Conservation (phyloP, 164 flowering plant species). For the Magnolia changhungtana region DNA sequence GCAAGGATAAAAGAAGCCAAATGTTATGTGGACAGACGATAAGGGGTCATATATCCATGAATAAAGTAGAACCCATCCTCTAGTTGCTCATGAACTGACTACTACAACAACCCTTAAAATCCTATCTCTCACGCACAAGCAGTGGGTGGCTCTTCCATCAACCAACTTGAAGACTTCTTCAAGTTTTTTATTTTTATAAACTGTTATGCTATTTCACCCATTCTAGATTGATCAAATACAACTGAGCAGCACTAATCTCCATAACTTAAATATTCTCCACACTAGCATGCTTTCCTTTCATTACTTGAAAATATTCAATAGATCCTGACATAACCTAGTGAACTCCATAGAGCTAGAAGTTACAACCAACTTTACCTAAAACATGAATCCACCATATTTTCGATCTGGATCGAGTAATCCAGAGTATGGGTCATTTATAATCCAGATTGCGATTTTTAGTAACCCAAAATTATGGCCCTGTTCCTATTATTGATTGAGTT, state of each 20-base stretch:
- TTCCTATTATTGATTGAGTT: too few relatives aligned
- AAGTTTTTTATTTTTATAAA: too few relatives aligned
- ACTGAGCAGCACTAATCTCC: not conserved
- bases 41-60: not conserved
- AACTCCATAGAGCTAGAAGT: too few relatives aligned
- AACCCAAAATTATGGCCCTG: too few relatives aligned
- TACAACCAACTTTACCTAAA: too few relatives aligned
- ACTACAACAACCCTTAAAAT: not conserved
- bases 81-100: not conserved
- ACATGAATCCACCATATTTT: too few relatives aligned
- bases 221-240: not conserved
- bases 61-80: not conserved
- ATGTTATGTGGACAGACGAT: not conserved
- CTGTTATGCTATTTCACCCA: not conserved
- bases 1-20: not conserved
- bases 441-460: too few relatives aligned
- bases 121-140: not conserved
- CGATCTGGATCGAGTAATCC: too few relatives aligned
- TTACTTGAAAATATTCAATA: not conserved
- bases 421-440: too few relatives aligned
- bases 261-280: not conserved
- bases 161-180: not conserved
- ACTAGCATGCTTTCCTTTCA: not conserved
- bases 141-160: not conserved
- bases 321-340: not conserved